These are phyloP conservation scores for Sphaerosporella brunnea DNA, from an alignment of 495 filamentous ascomycete genomes.

Conservation along the genomic window DNA sequence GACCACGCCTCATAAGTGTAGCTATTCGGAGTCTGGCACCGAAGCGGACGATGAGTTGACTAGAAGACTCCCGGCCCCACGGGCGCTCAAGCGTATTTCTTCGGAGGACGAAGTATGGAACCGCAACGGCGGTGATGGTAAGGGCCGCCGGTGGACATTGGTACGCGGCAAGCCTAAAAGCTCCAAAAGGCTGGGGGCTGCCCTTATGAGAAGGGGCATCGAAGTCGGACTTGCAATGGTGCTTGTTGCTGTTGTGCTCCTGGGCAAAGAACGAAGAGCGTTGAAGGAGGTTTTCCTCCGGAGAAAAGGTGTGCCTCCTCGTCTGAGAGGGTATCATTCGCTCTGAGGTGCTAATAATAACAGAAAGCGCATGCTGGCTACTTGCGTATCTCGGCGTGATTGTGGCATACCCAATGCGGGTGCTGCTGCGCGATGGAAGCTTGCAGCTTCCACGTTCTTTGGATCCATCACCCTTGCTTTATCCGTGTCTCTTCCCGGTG, in stretches of 20 bases:
- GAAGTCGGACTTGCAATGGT: slow-evolving; percentile 21
- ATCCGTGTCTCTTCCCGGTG: slow-evolving; percentile 59
- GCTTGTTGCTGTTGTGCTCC: slow-evolving; percentile 16
- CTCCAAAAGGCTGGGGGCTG: slow-evolving; percentile 15
- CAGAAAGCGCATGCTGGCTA: slow-evolving; percentile 4
- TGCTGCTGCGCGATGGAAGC: slow-evolving; percentile 11
- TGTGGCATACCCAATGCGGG: slow-evolving; percentile 15
- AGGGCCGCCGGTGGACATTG: slow-evolving; percentile 11
- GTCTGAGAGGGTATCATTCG: neutral
- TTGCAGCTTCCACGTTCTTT: slow-evolving; percentile 35
- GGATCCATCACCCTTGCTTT: slow-evolving; percentile 81
- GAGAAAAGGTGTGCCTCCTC: slow-evolving; percentile 14
- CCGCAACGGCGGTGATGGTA: slow-evolving; percentile 10
- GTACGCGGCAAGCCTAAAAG: slow-evolving; percentile 6
- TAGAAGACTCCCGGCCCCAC: slow-evolving; percentile 21
- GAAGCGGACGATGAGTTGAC: slow-evolving; percentile 26
- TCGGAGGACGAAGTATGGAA: slow-evolving; percentile 20
- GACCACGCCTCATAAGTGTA: slow-evolving; percentile 8
- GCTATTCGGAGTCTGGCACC: slow-evolving; percentile 23
- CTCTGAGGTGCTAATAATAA: slow-evolving; percentile 1
- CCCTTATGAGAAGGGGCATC: slow-evolving; percentile 19
- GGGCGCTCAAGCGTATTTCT: slow-evolving; percentile 13
- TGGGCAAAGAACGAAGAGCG: slow-evolving; percentile 14
- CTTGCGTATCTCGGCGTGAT: slow-evolving; percentile 8
- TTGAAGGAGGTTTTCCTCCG: slow-evolving; percentile 17